phyloP scores from a whole-genome alignment of 352 stramenopile genomes.

The Aphanomyces euteiches region DNA sequence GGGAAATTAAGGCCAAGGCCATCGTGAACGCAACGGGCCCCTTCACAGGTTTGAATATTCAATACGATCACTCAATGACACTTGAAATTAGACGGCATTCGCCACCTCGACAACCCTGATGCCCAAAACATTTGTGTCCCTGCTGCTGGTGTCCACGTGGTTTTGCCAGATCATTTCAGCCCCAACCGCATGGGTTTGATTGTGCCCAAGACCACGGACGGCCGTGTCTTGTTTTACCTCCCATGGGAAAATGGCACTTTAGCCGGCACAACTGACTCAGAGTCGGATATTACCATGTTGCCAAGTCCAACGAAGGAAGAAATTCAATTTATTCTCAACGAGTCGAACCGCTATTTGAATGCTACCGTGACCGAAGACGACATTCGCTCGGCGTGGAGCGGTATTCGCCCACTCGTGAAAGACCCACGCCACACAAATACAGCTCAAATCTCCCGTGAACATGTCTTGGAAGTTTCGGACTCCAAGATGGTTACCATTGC shows the following conservation, averaged over 20 bases:
- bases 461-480: constrained; percentile 90
- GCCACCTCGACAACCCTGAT: constrained; percentile 90
- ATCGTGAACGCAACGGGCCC: constrained; percentile 95
- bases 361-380: constrained; percentile 87
- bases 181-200: constrained; percentile 94
- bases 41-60: constrained; percentile 70
- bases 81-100: constrained; percentile 52
- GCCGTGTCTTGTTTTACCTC: constrained; percentile 93
- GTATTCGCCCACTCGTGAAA: constrained; percentile 92
- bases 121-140: constrained; percentile 90
- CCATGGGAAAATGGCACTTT: constrained; percentile 94
- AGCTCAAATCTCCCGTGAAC: constrained; percentile 89
- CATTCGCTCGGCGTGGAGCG: constrained; percentile 93
- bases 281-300: constrained; percentile 92
- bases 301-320: constrained; percentile 89
- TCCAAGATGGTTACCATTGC: constrained; percentile 93
- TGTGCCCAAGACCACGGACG: constrained; percentile 94
- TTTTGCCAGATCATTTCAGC: constrained; percentile 94
- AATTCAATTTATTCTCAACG: constrained; percentile 93
- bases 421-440: constrained; percentile 87
- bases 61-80: not conserved
- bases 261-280: constrained; percentile 90
- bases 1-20: constrained; percentile 82
- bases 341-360: constrained; percentile 88
- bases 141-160: constrained; percentile 91